These are phyloP conservation scores for Protomyces arabidopsidicola DNA, from an alignment of 1,139 yeast genomes.

Conservation along the genomic window DNA sequence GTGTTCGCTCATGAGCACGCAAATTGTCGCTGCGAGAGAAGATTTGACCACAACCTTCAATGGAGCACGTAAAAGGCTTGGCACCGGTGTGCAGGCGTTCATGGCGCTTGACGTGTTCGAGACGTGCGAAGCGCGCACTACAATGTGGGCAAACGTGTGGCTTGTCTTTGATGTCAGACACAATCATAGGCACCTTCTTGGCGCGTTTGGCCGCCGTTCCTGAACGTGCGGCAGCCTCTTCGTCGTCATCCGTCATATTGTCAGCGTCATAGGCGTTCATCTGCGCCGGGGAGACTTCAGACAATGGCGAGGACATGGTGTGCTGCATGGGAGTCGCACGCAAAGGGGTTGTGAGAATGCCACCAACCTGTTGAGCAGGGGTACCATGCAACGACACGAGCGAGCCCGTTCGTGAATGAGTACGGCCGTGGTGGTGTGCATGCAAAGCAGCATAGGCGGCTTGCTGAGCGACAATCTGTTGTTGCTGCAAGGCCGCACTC, in stretches of 20 bases:
- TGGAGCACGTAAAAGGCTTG: slow-evolving; percentile 76
- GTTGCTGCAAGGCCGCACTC: neutral
- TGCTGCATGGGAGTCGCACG: slow-evolving; percentile 23
- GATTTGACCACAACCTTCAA: slow-evolving; percentile 74
- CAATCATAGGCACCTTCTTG: slow-evolving; percentile 10
- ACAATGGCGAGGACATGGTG: slow-evolving; percentile 20
- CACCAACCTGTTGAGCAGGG: neutral
- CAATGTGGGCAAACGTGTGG: slow-evolving; percentile 28
- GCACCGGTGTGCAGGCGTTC: slow-evolving; percentile 88
- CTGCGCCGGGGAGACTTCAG: slow-evolving; percentile 12
- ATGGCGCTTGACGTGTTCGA: slow-evolving; percentile 64
- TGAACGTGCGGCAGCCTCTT: neutral
- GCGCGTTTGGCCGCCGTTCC: neutral
- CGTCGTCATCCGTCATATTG: neutral
- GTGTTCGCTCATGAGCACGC: slow-evolving; percentile 87
- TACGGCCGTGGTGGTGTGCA: neutral
- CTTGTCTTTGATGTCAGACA: slow-evolving; percentile 24
- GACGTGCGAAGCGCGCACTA: slow-evolving; percentile 23
- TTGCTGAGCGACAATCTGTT: neutral
- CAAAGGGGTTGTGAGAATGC: neutral
- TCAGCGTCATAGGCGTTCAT: neutral
- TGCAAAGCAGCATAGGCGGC: neutral
- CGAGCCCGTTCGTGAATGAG: neutral
- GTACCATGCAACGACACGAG: neutral
- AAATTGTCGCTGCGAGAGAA: slow-evolving; percentile 92